A percentile compares a stretch with the other conserved stretches of the same genome.
These are phyloP conservation scores for Trichoderma virens DNA, from an alignment of 495 filamentous ascomycete genomes.

Conservation along the genomic window DNA sequence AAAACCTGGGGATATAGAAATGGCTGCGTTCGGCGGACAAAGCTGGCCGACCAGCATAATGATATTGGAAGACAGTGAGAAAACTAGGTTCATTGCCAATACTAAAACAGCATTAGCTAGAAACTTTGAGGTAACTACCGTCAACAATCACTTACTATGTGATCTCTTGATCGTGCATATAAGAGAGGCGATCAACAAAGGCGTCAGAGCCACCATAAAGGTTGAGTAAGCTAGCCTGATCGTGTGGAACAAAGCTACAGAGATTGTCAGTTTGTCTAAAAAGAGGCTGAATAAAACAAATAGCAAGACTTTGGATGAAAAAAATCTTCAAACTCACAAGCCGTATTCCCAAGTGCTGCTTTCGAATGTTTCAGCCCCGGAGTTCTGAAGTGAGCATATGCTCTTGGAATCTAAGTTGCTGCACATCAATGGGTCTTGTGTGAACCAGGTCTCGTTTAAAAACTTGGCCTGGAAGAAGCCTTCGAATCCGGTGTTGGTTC, in stretches of 20 bases:
- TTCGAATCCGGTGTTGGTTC: conserved; percentile 51
- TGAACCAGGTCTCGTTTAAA: conserved; percentile 59
- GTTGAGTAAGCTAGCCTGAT: conserved; percentile 55
- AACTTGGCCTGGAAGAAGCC: conserved; percentile 65
- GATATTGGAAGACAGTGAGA: conserved; percentile 61
- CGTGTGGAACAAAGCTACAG: conserved; percentile 56
- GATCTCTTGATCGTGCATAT: conserved; percentile 56
- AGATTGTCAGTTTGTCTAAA: not conserved
- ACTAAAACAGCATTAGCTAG: not conserved
- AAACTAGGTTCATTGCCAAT: conserved; percentile 70
- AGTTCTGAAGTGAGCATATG: conserved; percentile 54
- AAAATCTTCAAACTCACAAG: conserved; percentile 39
- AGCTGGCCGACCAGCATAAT: conserved; percentile 60
- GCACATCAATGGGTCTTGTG: conserved; percentile 63
- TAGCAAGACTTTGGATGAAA: not conserved
- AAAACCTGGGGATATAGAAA: conserved; percentile 59
- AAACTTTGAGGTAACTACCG: not conserved
- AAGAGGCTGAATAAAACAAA: too few species aligned
- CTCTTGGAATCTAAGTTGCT: conserved; percentile 42
- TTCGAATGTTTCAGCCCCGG: conserved; percentile 63
- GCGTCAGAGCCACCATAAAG: conserved; percentile 50
- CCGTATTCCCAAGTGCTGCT: conserved; percentile 63
- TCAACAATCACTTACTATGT: conserved; percentile 34
- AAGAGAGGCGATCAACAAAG: conserved; percentile 57
- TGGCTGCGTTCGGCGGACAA: conserved; percentile 55